Conservation (phyloP, 2,329 filamentous ascomycete species). For the Monosporascus sp. region DNA sequence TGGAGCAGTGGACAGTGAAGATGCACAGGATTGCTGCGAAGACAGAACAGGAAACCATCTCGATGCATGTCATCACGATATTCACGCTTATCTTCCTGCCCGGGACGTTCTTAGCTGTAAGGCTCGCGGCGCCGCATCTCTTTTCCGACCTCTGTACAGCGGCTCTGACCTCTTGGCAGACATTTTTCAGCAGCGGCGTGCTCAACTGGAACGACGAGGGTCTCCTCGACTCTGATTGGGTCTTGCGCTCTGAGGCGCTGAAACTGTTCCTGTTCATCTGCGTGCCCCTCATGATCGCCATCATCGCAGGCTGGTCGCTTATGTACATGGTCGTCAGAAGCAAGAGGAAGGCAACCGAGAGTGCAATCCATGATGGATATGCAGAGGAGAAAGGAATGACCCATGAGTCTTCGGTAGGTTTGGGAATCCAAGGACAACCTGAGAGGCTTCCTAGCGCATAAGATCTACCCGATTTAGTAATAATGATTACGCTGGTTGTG, state of each 20-base stretch:
- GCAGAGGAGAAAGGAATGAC: background rate
- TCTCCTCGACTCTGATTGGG: conserved; percentile 7
- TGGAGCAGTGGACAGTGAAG: conserved; percentile 29
- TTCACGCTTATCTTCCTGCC: conserved; percentile 26
- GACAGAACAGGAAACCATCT: conserved; percentile 36
- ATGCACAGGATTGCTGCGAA: conserved; percentile 48
- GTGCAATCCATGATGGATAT: conserved; percentile 1
- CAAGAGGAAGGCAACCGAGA: conserved; percentile 2
- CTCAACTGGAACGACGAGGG: conserved; percentile 10
- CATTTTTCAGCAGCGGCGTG: conserved; percentile 22
- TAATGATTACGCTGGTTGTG: too few species aligned
- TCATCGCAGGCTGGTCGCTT: conserved; percentile 6
- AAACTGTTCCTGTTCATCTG: conserved; percentile 11
- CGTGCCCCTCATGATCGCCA: conserved; percentile 10
- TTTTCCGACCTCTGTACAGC: background rate
- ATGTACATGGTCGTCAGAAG: conserved; percentile 8
- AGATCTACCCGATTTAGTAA: too few species aligned
- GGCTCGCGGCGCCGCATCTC: conserved; percentile 3
- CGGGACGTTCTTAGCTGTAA: conserved; percentile 25
- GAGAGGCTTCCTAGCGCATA: too few species aligned
- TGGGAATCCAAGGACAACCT: too few species aligned
- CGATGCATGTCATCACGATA: conserved; percentile 27
- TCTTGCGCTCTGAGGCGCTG: conserved; percentile 3
- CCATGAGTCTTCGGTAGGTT: too few species aligned
- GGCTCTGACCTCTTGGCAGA: conserved; percentile 17